Conservation (phyloP, 768 basidiomycete species). For the Mrakia gelida region DNA sequence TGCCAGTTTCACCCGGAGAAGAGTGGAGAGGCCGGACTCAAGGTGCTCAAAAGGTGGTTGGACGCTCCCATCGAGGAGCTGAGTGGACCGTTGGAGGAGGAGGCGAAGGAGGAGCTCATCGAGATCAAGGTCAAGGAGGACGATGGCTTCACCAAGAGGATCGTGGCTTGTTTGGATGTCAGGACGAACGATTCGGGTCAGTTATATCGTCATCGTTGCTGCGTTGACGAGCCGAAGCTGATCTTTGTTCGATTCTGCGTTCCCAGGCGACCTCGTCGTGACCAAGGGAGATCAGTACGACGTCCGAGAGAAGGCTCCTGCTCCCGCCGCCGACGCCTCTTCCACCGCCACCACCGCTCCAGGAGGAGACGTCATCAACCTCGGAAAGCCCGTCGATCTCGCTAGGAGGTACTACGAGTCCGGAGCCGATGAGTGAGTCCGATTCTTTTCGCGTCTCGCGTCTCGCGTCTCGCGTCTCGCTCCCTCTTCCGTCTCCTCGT, state of each 20-base stretch:
- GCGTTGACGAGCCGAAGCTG: not conserved
- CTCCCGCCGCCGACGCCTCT: not conserved
- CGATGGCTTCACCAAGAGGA: conserved; percentile 81
- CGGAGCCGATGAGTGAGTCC: conserved; percentile 74
- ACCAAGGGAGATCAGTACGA: conserved; percentile 99
- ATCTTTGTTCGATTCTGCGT: not conserved
- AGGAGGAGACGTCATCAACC: conserved; percentile 68
- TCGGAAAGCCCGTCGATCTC: conserved; percentile 93
- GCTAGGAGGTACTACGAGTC: conserved; percentile 76
- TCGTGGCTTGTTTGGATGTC: conserved; percentile 96
- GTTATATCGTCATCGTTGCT: not conserved
- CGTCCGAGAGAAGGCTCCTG: conserved; percentile 69
- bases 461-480: not conserved
- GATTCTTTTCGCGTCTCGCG: not conserved
- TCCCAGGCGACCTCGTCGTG: conserved; percentile 82
- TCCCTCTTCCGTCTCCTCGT: not conserved
- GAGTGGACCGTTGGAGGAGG: conserved; percentile 31
- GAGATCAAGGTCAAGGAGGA: conserved; percentile 15
- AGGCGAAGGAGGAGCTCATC: not conserved
- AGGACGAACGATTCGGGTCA: conserved; percentile 73
- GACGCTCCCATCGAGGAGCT: conserved; percentile 40
- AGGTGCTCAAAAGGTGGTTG: conserved; percentile 76
- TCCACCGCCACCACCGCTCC: conserved; percentile 11
- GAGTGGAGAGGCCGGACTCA: conserved; percentile 79
- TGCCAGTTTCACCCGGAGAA: conserved; percentile 99